Evolutionary conservation across 768 basidiomycete genomes (phyloP).

Genomic region (Clavaria fumosa): DNA sequence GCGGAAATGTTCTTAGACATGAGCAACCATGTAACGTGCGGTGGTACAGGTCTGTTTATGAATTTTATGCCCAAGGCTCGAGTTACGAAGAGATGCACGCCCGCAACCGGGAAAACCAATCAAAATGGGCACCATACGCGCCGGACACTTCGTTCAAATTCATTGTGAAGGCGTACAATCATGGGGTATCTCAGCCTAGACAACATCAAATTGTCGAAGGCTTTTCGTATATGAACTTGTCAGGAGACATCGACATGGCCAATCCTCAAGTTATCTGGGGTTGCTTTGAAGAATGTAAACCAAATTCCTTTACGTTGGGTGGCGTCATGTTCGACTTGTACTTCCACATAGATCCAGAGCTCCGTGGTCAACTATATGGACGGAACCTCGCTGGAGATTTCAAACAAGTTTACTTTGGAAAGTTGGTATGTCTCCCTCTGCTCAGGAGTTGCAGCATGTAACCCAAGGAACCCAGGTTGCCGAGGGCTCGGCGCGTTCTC

Average conservation of each 20-base stretch:
- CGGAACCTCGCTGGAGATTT: slow-evolving; percentile 55
- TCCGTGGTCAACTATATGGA: slow-evolving; percentile 27
- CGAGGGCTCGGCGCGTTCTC: slow-evolving; percentile 50
- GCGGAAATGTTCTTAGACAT: slow-evolving; percentile 2
- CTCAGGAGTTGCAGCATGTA: too few species aligned
- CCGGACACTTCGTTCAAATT: slow-evolving; percentile 71
- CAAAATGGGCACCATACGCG: slow-evolving; percentile 44
- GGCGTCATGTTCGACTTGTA: not conserved
- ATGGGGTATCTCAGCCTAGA: slow-evolving; percentile 50
- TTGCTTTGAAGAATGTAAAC: slow-evolving; percentile 75
- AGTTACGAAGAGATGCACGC: slow-evolving; percentile 60
- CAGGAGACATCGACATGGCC: slow-evolving; percentile 71
- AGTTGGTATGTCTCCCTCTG: slow-evolving; percentile 46
- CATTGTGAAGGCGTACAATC: slow-evolving; percentile 56
- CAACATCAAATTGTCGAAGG: slow-evolving; percentile 57
- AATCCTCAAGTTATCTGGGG: slow-evolving; percentile 57
- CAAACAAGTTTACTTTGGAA: slow-evolving; percentile 64
- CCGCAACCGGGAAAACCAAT: slow-evolving; percentile 25
- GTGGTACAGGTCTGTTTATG: slow-evolving; percentile 48
- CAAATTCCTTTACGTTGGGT: slow-evolving; percentile 5
- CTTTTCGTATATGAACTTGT: slow-evolving; percentile 75
- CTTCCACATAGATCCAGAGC: slow-evolving; percentile 29
- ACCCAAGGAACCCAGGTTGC: slow-evolving; percentile 30
- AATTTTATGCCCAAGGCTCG: slow-evolving; percentile 58
- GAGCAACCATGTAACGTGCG: slow-evolving; percentile 5